Percentiles rank a stretch among this genome's conserved stretches.
Evolutionary conservation across 2,329 filamentous ascomycete species (phyloP).

Genomic region (Elsinoe necatrix): DNA sequence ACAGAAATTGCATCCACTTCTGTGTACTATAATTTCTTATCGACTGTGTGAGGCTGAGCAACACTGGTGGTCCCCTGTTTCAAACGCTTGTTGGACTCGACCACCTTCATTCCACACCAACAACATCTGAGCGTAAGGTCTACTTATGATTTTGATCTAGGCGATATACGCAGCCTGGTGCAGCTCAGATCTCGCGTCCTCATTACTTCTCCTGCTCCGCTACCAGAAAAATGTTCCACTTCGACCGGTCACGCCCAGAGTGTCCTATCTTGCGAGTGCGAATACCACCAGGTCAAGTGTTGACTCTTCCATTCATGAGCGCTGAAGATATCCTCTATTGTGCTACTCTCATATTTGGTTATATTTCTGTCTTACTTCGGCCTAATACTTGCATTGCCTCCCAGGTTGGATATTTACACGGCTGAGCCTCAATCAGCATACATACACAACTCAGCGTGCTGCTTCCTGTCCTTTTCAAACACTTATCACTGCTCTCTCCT

Average conservation of each 20-base stretch:
- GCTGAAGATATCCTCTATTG: no score
- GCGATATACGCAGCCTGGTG: background rate
- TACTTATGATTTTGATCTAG: no score
- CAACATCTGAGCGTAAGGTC: background rate
- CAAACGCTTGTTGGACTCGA: background rate
- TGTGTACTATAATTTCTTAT: background rate
- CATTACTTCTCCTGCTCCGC: background rate
- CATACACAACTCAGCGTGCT: constrained; percentile 1
- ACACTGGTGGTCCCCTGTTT: background rate
- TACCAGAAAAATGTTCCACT: background rate
- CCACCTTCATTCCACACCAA: background rate
- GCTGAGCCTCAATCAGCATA: constrained; percentile 1
- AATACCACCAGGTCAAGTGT: no score
- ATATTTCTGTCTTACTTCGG: background rate
- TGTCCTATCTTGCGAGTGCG: no score
- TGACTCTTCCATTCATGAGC: no score
- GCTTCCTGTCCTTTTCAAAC: constrained; percentile 2
- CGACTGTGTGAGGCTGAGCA: background rate
- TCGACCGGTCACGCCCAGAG: background rate
- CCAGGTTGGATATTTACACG: background rate
- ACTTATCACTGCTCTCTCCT: background rate
- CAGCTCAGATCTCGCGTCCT: background rate
- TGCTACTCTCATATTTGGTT: background rate
- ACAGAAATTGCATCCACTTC: background rate
- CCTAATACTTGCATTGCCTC: background rate